Percentiles rank a stretch among this genome's conserved stretches.
Evolutionary conservation across 2,329 filamentous ascomycete genomes (phyloP).

Genomic region (Zymoseptoria crescenta): DNA sequence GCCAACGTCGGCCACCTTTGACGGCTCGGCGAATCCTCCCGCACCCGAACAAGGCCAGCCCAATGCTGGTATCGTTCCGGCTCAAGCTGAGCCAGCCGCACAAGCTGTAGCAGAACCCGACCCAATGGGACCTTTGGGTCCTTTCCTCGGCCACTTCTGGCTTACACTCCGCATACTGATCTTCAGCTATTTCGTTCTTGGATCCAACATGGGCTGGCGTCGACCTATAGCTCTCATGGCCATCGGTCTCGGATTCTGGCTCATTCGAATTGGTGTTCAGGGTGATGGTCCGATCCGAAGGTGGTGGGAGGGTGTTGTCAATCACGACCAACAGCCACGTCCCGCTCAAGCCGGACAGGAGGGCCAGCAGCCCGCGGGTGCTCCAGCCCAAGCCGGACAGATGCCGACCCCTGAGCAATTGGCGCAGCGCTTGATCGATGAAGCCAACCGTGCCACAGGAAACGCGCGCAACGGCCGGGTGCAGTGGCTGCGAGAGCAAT

Average conservation of each 20-base stretch:
- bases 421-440: conserved; percentile 33
- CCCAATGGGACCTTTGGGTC: conserved; percentile 21
- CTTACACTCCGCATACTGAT: conserved; percentile 50
- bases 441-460: conserved; percentile 9
- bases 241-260: conserved; percentile 35
- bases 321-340: conserved; percentile 15
- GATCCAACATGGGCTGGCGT: conserved; percentile 37
- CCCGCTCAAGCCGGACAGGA: conserved; percentile 5
- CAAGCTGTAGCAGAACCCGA: conserved; percentile 11
- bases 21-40: not conserved
- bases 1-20: conserved; percentile 6
- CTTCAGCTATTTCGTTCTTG: conserved; percentile 52
- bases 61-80: conserved; percentile 9
- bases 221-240: conserved; percentile 35
- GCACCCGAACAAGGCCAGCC: conserved; percentile 9
- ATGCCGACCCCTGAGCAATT: conserved; percentile 36
- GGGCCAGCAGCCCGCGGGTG: conserved; percentile 2
- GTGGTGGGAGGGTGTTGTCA: conserved; percentile 41
- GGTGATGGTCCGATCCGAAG: conserved; percentile 32
- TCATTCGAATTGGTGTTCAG: conserved; percentile 36
- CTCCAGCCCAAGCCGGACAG: conserved; percentile 10
- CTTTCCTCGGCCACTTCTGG: conserved; percentile 43
- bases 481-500: conserved; percentile 23
- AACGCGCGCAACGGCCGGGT: conserved; percentile 15
- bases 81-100: conserved; percentile 8